These are phyloP conservation scores for Agrocybe pediades DNA, from an alignment of 768 basidiomycete species.

Conservation along the genomic window DNA sequence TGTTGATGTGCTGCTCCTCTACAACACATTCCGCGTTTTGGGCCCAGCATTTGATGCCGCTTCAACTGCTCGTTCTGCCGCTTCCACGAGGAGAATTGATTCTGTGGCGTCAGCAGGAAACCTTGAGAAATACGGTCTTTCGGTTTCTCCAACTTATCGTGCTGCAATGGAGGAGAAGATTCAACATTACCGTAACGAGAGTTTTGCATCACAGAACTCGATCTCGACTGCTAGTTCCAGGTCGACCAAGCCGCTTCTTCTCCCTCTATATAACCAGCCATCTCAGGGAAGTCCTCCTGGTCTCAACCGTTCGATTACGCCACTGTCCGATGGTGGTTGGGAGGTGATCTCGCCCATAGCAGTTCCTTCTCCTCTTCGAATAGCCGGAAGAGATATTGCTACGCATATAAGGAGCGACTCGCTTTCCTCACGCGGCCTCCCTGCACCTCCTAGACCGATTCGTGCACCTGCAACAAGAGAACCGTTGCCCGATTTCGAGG, in stretches of 20 bases:
- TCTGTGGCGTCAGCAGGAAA: slow-evolving; percentile 28
- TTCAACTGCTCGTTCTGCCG: slow-evolving; percentile 36
- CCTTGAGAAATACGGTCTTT: slow-evolving; percentile 17
- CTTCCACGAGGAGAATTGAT: slow-evolving; percentile 30
- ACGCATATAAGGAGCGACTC: slow-evolving; percentile 26
- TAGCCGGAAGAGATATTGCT: slow-evolving; percentile 7
- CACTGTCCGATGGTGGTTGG: slow-evolving; percentile 21
- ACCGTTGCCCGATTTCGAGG: slow-evolving; percentile 5
- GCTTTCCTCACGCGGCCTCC: slow-evolving; percentile 30
- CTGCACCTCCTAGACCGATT: slow-evolving; percentile 36
- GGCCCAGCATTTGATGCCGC: slow-evolving; percentile 53
- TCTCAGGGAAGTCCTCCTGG: slow-evolving; percentile 19
- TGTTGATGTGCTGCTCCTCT: slow-evolving; percentile 65
- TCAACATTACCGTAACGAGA: slow-evolving; percentile 19
- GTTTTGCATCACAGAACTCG: slow-evolving; percentile 10
- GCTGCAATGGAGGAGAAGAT: slow-evolving; percentile 21
- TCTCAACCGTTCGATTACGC: slow-evolving; percentile 28
- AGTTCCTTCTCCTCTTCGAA: slow-evolving; percentile 5
- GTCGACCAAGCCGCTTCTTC: slow-evolving; percentile 14
- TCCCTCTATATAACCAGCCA: slow-evolving; percentile 21
- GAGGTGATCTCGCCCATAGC: slow-evolving; percentile 22
- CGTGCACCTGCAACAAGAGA: slow-evolving; percentile 7
- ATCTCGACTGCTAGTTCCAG: slow-evolving; percentile 7
- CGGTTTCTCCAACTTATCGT: slow-evolving; percentile 6
- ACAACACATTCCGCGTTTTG: slow-evolving; percentile 68